Evolutionary conservation across 257 asterid genomes (phyloP).

Genomic region (Ilex aquifolium): DNA sequence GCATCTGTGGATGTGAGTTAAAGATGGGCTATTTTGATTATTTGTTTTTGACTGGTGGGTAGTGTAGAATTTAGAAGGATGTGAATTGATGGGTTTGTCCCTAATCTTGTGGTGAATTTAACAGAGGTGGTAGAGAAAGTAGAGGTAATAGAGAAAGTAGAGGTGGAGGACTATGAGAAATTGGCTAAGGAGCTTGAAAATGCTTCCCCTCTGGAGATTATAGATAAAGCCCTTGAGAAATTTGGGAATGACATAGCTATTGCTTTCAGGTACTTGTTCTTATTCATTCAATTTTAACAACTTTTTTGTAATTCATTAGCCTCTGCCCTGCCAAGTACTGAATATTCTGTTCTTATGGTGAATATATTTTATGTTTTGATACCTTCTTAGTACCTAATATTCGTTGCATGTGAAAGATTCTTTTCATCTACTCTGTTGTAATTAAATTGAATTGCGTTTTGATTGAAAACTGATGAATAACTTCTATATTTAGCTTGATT

Average conservation of each 20-base stretch:
- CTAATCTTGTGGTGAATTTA: conserved; percentile 4
- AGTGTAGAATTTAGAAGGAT: too few relatives aligned
- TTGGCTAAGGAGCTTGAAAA: conserved; percentile 51
- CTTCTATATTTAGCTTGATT: too few relatives aligned
- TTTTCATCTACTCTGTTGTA: too few relatives aligned
- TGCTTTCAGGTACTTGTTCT: conserved; percentile 62
- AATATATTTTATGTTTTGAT: too few relatives aligned
- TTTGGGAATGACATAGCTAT: conserved; percentile 73
- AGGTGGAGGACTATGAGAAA: conserved; percentile 46
- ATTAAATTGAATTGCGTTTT: too few relatives aligned
- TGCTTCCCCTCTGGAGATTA: conserved; percentile 72
- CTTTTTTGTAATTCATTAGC: too few relatives aligned
- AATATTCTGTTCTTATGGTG: not conserved
- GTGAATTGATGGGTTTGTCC: conserved; percentile 5
- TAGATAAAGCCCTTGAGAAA: conserved; percentile 66
- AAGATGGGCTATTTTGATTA: too few relatives aligned
- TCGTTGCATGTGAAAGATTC: too few relatives aligned
- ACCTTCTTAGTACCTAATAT: too few relatives aligned
- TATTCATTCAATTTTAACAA: not conserved
- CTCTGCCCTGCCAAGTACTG: not conserved
- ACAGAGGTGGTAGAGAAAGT: conserved; percentile 43
- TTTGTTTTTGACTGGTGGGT: too few relatives aligned
- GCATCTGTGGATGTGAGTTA: too few relatives aligned
- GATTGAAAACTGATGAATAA: too few relatives aligned
- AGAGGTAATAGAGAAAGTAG: conserved; percentile 37